These are phyloP conservation scores for Lipomyces anomalus DNA, from an alignment of 805 yeast genomes.

Conservation along the genomic window DNA sequence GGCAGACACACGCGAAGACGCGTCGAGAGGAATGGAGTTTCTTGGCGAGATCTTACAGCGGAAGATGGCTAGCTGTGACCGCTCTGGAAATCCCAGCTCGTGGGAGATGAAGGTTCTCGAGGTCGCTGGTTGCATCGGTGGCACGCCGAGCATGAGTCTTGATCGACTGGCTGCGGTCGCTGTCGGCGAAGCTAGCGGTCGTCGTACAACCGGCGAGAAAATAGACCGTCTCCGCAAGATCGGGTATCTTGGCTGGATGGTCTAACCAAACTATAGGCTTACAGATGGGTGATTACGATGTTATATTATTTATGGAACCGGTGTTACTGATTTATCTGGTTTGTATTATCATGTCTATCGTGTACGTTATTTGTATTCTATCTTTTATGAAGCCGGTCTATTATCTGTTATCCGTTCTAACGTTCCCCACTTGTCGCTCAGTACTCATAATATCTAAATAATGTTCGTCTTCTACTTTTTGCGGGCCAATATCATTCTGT, in stretches of 20 bases:
- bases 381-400: no score
- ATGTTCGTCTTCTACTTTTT: no score
- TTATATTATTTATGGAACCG: no score
- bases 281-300: no score
- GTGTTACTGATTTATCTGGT: no score
- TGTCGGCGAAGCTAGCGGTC: constrained; percentile 11
- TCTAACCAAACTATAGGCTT: no score
- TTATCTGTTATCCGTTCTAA: no score
- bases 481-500: no score
- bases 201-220: background rate
- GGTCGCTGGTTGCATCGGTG: constrained; percentile 2
- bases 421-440: no score
- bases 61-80: background rate
- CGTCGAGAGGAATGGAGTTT: constrained; percentile 16
- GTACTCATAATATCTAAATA: no score
- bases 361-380: no score
- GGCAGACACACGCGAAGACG: constrained; percentile 23
- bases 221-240: background rate
- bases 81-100: background rate
- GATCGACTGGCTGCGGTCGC: constrained; percentile 24
- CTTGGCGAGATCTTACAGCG: constrained; percentile 2
- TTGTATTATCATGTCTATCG: no score
- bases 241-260: constrained; percentile 1
- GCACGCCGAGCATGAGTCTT: constrained; percentile 7
- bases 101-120: constrained; percentile 1